Evolutionary conservation across 306 rosid genomes (phyloP), one percentile per base, ranked within the genome.

Genomic region (Cicer chorassanicum): DNA sequence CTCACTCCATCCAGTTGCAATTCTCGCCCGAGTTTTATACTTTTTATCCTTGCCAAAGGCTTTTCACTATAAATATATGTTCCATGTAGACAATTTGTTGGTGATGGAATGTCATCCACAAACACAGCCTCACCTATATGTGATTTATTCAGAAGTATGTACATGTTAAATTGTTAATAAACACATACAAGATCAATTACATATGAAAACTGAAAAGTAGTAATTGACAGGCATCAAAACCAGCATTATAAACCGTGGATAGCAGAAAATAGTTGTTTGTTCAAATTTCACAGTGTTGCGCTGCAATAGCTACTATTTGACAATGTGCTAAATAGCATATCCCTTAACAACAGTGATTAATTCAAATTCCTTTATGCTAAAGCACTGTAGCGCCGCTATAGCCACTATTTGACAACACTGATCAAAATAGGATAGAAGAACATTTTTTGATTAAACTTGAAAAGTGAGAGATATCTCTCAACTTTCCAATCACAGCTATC

Each of bases 41-140:
- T 81, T 81, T 51, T 90, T 72, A 91, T 76, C 70, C 84, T 61
- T 21, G 96, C 97, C 80, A 91, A 78, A 53, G 98, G 97, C 50
- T 87, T 84, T 56, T 81, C 77, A 82, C 96, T 93, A 80, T 82
- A 91, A 80, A 93, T 73, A 78, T 87, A 88, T 21, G 96, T 82
- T 72, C 96, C 98, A 54, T 91, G 77, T 1, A 89, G 79, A 83
- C 98, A 93, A 86, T 87, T 78, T 71, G 44, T 24, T 8, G 97
- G 97, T 42, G 97, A 84, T 21, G 96, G 96, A 77, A 93, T 91
- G 84, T 93, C 98, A 73, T 91, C 96, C 78, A 93, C 96, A 73
- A 50, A 93, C 41, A 93, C 84, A 77, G 96, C 96, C 87, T 93
- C 98, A 21, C 98, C 98, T 93, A 71, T 18, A 80, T 29, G 75